A percentile compares a stretch with the other conserved stretches of the same genome.
Conservation (phyloP, 2,329 filamentous ascomycete genomes). For the Mariannaea elegans region DNA sequence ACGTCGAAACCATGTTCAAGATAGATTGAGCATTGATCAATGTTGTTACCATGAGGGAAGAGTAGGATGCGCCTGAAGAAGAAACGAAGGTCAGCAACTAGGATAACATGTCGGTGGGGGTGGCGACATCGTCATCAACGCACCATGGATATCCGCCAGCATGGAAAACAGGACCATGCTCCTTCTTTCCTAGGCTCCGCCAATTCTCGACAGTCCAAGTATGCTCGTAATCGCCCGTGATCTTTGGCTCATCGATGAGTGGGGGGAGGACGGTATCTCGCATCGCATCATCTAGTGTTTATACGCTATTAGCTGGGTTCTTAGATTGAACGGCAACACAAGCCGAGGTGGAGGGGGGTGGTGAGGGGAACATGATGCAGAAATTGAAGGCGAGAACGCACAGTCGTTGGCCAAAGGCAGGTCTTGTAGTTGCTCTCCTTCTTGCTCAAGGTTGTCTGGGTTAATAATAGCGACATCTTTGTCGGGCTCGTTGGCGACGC, state of each 20-base stretch:
- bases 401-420: slow-evolving; percentile 62
- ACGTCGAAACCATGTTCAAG: slow-evolving; percentile 92
- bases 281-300: slow-evolving; percentile 78
- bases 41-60: slow-evolving; percentile 94
- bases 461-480: slow-evolving; percentile 65
- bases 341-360: slow-evolving; percentile 7
- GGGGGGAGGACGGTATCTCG: slow-evolving; percentile 80
- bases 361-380: not conserved
- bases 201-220: slow-evolving; percentile 93
- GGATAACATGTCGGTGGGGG: slow-evolving; percentile 4
- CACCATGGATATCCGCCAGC: slow-evolving; percentile 90
- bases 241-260: slow-evolving; percentile 78
- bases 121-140: slow-evolving; percentile 41
- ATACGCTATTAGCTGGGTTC: slow-evolving; percentile 30
- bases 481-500: slow-evolving; percentile 58
- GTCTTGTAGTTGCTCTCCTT: slow-evolving; percentile 58
- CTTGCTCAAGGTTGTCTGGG: slow-evolving; percentile 60
- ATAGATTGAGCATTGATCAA: slow-evolving; percentile 93
- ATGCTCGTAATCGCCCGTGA: slow-evolving; percentile 76
- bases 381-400: slow-evolving; percentile 47
- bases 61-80: slow-evolving; percentile 83
- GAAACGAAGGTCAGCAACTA: slow-evolving; percentile 31
- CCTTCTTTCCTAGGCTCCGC: slow-evolving; percentile 78
- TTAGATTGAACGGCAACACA: slow-evolving; percentile 5
- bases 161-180: slow-evolving; percentile 88